Evolutionary conservation across 2,329 filamentous ascomycete species (phyloP), one percentile per base, ranked within the genome.

Genomic region (Colletotrichum sp.): DNA sequence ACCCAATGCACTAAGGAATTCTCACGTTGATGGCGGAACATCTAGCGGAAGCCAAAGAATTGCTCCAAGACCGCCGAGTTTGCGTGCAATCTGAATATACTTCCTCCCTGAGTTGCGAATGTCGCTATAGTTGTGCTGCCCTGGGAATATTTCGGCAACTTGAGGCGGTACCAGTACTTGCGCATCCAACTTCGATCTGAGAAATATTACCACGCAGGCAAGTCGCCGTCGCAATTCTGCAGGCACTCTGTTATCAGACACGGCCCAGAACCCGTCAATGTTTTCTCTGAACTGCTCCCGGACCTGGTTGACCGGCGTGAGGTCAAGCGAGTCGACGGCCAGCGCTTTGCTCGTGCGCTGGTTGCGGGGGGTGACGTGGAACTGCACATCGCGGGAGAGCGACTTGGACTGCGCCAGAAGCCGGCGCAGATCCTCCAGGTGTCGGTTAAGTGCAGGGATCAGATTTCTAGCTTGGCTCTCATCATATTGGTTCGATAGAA

Each of bases 11-110:
- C 44, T 2, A 21, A 1, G 6, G 28, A 1, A n/a, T 3, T 75
- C 82, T 79, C n/a, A 84, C 83, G 83, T 84, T 2, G 83, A 84
- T 12, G 81, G 78, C 0, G 83, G 83, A 1, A 84, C 78, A 7
- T 81, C 80, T 8, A 81, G 18, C 0, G 83, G 83, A 15, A 84
- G 80, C 83, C 83, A 84, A 13, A 83, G 76, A 4, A 84, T 75
- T 0, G 81, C 79, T 0, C 83, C 83, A 4, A 84, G 74, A 2
- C 79, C 79, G 1, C 81, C 81, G 4, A 84, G 77, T 32, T 79
- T 77, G 4, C 83, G 77, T 0, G 81, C 81, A 28, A 84, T 82
- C 69, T 84, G 84, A 72, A 84, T 81, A 9, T 84, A 84, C 69
- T 84, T 84, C 32, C 79, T 82, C 0, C 83, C 83, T 0, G 82